Base-by-base conservation (phyloP, 2,329 filamentous ascomycete genomes). In the Teratosphaeria destructans region DNA sequence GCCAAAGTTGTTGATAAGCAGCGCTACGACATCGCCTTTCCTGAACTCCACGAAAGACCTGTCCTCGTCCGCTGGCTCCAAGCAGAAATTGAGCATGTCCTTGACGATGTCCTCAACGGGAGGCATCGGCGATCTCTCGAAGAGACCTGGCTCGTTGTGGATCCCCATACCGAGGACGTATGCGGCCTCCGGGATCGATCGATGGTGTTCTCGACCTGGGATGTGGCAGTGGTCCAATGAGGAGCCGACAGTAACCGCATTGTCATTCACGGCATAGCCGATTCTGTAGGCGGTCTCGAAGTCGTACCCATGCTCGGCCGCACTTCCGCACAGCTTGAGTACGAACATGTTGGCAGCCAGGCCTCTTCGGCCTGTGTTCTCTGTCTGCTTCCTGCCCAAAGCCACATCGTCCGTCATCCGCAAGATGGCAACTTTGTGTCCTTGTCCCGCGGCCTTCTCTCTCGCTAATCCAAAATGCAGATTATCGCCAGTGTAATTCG, bases 191-290 rank as follows among this genome's bases (percentile, higher is more conserved):
- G 70, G 69, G n/a, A 74, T 66, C 11, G 66, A 63, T 63, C 81
- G 76, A 59, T 82, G 79, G 6, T 78, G 77, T 37, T 78, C 75
- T 47, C 39, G 27, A 60, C 78, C 65, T 3, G 79, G 79, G 3
- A 82, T 79, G 63, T 81, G 78, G 64, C 79, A 81, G 65, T 81
- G 78, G 64, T 82, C 78, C 16, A 82, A 64, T 56, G 76, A 78
- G 12, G 78, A 77, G 1, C 78, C 79, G 57, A 81, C 79, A 3
- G 78, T 80, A 5, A 79, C 78, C 26, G 80, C 68, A 52, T 78
- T 73, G 19, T 66, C 71, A 62, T 77, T 78, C 4, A 76, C 76
- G 11, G 76, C 63, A 39, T 75, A 70, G 12, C 77, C 77, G 59
- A 79, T 75, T 61, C 75, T 72, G 60, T 77, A 68, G 60, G 75